Conservation (phyloP, 2,329 filamentous ascomycete genomes). For the Sclerotinia spermophila region DNA sequence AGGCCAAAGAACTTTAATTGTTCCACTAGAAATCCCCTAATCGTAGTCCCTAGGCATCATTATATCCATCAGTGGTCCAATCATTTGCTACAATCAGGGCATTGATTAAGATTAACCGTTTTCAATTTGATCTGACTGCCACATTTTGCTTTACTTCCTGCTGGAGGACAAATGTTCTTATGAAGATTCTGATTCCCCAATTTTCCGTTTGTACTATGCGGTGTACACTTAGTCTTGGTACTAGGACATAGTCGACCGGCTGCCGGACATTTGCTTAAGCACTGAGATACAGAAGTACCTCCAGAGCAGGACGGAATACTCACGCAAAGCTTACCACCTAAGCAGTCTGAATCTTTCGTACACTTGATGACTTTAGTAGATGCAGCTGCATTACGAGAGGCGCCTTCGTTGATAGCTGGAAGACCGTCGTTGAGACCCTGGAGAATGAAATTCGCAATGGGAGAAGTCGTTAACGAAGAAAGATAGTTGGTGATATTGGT, state of each 20-base stretch:
- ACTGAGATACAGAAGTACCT: background rate
- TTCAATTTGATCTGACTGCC: background rate
- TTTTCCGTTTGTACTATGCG: background rate
- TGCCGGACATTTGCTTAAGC: background rate
- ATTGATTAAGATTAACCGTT: background rate
- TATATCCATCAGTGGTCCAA: background rate
- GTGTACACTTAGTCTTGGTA: background rate
- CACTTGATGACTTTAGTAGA: constrained; percentile 8
- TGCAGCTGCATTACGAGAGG: background rate
- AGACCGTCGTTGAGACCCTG: constrained; percentile 11
- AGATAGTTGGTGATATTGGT: constrained; percentile 16
- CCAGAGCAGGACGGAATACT: background rate
- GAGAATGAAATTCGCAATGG: constrained; percentile 15
- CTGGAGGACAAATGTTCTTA: constrained; percentile 8
- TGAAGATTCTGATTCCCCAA: background rate
- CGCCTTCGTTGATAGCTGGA: background rate
- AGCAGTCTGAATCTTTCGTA: background rate
- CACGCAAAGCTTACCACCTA: constrained; percentile 5
- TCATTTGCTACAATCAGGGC: constrained; percentile 8
- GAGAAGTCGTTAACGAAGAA: constrained; percentile 2
- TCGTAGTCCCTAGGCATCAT: background rate
- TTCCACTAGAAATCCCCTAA: background rate
- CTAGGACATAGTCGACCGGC: background rate
- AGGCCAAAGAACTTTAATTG: background rate
- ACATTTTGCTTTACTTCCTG: background rate